Conservation (phyloP, 2,329 filamentous ascomycete species). For the Venturia asperata region DNA sequence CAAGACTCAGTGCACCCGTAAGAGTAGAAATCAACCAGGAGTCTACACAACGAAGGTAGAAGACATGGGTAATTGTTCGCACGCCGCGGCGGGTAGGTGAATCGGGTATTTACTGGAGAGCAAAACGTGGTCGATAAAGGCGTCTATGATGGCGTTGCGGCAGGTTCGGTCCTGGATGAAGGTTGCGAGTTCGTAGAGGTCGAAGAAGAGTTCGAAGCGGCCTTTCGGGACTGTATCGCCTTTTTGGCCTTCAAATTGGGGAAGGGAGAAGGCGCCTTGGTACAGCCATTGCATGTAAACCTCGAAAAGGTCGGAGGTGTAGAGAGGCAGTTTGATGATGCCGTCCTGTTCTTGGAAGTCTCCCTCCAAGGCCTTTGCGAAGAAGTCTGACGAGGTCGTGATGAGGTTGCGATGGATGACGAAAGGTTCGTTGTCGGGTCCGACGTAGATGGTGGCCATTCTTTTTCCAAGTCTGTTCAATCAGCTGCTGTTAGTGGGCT, state of each 20-base stretch:
- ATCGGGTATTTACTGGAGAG: not conserved
- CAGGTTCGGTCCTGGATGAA: not conserved
- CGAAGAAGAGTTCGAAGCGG: not conserved
- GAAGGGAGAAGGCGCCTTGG: not conserved
- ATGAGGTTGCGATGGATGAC: slow-evolving; percentile 5
- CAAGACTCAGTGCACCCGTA: slow-evolving; percentile 1
- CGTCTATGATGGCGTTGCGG: not conserved
- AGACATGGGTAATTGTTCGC: not conserved
- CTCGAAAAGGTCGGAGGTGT: not conserved
- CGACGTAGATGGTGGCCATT: not conserved
- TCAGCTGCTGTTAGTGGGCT: not conserved
- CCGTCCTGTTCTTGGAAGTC: not conserved
- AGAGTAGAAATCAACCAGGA: not conserved
- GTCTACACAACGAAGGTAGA: not conserved
- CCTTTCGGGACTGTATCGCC: not conserved
- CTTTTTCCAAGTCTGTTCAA: not conserved
- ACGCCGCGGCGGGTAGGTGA: not conserved
- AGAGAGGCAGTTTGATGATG: not conserved
- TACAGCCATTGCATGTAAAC: slow-evolving; percentile 8
- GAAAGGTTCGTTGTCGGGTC: not conserved
- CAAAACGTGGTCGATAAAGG: not conserved
- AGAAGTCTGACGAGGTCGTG: not conserved
- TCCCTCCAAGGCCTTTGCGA: not conserved
- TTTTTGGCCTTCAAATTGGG: not conserved
- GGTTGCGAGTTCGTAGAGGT: not conserved